Evolutionary conservation across 371 early-diverging fungal genomes (phyloP).

Genomic region (Mortierella sp.): DNA sequence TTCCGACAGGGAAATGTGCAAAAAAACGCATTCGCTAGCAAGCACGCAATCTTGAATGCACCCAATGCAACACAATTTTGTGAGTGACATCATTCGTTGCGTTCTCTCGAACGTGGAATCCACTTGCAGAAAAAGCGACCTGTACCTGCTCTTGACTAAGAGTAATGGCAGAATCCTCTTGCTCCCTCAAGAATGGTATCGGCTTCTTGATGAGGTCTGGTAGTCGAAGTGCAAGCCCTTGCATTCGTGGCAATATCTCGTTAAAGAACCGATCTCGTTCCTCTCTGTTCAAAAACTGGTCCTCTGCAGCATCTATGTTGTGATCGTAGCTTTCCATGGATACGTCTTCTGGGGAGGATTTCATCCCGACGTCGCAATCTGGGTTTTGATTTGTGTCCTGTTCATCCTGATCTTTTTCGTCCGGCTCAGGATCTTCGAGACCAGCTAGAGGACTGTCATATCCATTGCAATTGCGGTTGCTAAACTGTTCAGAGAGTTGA

Average conservation of each 20-base stretch:
- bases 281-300: slow-evolving; percentile 20
- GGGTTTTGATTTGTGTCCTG: not conserved
- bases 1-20: slow-evolving; percentile 58
- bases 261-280: slow-evolving; percentile 39
- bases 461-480: slow-evolving; percentile 4
- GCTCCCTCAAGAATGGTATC: slow-evolving; percentile 46
- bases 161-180: slow-evolving; percentile 43
- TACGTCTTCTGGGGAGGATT: not conserved
- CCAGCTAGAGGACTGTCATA: not conserved
- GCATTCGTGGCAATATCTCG: slow-evolving; percentile 32
- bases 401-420: not conserved
- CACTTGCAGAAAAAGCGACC: no score
- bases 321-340: not conserved
- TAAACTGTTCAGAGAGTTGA: not conserved
- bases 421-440: not conserved
- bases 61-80: no score
- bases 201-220: slow-evolving; percentile 49
- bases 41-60: slow-evolving; percentile 60
- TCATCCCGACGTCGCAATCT: not conserved
- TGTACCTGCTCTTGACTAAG: slow-evolving; percentile 54
- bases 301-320: slow-evolving; percentile 1
- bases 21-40: slow-evolving; percentile 66
- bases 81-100: no score
- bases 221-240: slow-evolving; percentile 33
- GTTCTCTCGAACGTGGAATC: no score